Evolutionary conservation across 345 rosid genomes (phyloP).

Genomic region (Lumnitzera racemosa): DNA sequence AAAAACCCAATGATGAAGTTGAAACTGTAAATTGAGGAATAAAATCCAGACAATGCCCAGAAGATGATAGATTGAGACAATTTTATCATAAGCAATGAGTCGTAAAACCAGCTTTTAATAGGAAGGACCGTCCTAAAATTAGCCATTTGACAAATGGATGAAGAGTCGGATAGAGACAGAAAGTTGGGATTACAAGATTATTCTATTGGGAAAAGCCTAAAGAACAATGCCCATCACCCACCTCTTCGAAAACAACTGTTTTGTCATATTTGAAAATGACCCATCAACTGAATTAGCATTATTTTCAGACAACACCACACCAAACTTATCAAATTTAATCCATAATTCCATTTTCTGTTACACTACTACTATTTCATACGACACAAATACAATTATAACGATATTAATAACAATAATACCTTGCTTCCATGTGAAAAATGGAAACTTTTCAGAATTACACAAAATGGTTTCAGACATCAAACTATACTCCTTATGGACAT

Average conservation of each 20-base stretch:
- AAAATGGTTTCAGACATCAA: no score
- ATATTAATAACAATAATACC: no score
- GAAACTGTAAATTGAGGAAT: neutral
- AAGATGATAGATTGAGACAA: constrained; percentile 7
- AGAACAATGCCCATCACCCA: constrained; percentile 35
- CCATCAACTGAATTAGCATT: constrained; percentile 31
- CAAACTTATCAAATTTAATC: neutral
- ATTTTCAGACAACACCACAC: no score
- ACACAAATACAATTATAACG: no score
- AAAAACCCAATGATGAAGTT: neutral
- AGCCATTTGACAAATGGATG: constrained; percentile 2
- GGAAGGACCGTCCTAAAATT: neutral
- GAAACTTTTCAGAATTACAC: no score
- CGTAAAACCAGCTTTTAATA: neutral
- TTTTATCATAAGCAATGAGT: neutral
- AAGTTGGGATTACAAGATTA: neutral
- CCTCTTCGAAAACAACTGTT: constrained; percentile 46
- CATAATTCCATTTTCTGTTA: neutral
- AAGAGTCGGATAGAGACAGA: constrained; percentile 1
- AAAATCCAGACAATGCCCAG: neutral
- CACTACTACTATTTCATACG: no score
- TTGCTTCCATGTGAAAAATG: no score
- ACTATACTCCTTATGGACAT: no score
- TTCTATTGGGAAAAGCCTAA: constrained; percentile 10
- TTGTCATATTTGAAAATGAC: constrained; percentile 54